These are phyloP conservation scores for Pythium rishiriense DNA, from an alignment of 352 stramenopile genomes.

Conservation along the genomic window DNA sequence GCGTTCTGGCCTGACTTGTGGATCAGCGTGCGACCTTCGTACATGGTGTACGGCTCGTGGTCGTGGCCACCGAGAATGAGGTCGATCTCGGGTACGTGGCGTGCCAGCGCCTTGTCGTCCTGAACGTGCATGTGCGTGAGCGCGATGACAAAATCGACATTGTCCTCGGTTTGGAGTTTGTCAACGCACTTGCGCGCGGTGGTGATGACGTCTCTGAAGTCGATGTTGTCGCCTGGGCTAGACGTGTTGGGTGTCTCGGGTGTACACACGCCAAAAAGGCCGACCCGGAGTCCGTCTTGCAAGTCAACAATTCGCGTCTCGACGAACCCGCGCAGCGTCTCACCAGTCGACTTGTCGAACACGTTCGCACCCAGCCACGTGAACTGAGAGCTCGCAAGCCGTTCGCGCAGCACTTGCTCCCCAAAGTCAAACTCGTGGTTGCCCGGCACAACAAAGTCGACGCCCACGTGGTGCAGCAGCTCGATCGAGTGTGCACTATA, in stretches of 20 bases:
- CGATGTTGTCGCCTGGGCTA: constrained; percentile 35
- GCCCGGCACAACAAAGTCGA: constrained; percentile 71
- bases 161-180: constrained; percentile 36
- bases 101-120: constrained; percentile 68
- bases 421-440: constrained; percentile 87
- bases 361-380: constrained; percentile 79
- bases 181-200: constrained; percentile 54
- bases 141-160: constrained; percentile 82
- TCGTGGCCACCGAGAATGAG: constrained; percentile 91
- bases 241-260: constrained; percentile 54
- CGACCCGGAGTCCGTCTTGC: constrained; percentile 51
- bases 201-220: constrained; percentile 47
- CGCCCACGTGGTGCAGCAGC: constrained; percentile 64
- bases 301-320: not conserved
- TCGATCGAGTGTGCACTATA: constrained; percentile 74
- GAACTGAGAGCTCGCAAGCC: constrained; percentile 55
- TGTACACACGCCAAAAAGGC: constrained; percentile 70
- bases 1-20: constrained; percentile 90
- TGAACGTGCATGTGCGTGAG: constrained; percentile 82
- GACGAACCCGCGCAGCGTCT: constrained; percentile 35
- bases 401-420: constrained; percentile 42
- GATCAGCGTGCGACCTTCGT: constrained; percentile 79
- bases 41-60: constrained; percentile 87
- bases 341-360: constrained; percentile 31
- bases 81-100: constrained; percentile 65